Evolutionary conservation across 495 filamentous ascomycete species (phyloP), one percentile per base, ranked within the genome.

Genomic region (Penicillium turbatum): DNA sequence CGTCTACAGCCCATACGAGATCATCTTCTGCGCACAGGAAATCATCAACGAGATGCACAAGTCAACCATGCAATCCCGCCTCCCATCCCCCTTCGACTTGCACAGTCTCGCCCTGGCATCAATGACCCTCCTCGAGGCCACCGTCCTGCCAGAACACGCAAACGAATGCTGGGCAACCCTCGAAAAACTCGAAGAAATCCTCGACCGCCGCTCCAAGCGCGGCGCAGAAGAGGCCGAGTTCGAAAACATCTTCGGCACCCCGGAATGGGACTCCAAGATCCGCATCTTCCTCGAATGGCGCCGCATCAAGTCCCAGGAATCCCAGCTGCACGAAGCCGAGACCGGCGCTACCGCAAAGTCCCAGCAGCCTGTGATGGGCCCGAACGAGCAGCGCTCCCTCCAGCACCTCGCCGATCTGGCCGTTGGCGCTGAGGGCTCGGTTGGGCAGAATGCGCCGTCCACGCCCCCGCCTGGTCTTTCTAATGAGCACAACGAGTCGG

Each of bases 21-120:
- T 92, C 29, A 69, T 92, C 10, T 79, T 79, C 53, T 79, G 81
- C 15, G 83, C 84, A 29, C 74, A 78, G 54, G 78, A 84, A 51
- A 73, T 86, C 1, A 75, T 82, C 45, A 75, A 80, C 21, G 75
- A 76, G 57, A 76, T 84, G 48, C 73, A 80, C 51, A 80, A 75
- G 37, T 67, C 85, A 2, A 66, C 79, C 12, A 78, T 75, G 16
- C 64, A 68, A 32, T 62, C 56, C 47, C 72, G 74, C 10, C 63
- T 64, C 21, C 41, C 68, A 3, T 73, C 72, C 9, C 87, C 89
- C 0, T 75, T 95, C 45, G 88, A 87, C 45, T 78, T 90, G 53
- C 86, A 93, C 64, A 87, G 86, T 52, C 71, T 81, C 27, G 77
- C 77, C n/a, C 72, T 95, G n/a, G 78, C 80, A 8, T 72, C 83